Conservation (phyloP, 1,284 basidiomycete species). For the Ustilago sp. region DNA sequence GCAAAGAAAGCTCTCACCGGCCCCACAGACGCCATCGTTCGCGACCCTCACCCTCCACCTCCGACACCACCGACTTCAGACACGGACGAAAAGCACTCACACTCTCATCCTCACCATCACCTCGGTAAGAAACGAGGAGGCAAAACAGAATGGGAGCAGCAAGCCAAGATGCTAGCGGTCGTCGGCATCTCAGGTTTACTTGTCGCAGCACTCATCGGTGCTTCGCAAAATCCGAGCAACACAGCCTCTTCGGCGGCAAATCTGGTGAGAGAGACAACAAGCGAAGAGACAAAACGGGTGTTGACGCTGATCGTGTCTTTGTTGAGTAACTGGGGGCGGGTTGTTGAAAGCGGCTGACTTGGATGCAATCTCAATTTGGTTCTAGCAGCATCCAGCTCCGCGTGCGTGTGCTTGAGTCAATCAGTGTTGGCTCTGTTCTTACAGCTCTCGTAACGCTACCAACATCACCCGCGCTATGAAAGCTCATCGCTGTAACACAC, state of each 20-base stretch:
- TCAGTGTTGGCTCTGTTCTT: too few species aligned
- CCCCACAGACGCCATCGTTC: conserved; percentile 29
- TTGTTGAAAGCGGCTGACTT: conserved; percentile 15
- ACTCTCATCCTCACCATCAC: not conserved
- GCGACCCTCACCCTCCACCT: conserved; percentile 31
- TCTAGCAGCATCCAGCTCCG: not conserved
- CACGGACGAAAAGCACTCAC: conserved; percentile 7
- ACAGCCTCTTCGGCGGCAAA: conserved; percentile 1
- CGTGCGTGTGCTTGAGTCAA: not conserved
- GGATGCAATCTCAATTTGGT: not conserved
- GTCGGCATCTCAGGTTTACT: conserved; percentile 43
- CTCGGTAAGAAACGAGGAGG: not conserved
- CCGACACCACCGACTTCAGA: conserved; percentile 4
- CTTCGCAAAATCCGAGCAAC: conserved; percentile 2
- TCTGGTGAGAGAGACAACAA: not conserved
- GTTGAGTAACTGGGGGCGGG: conserved; percentile 31
- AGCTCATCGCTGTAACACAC: too few species aligned
- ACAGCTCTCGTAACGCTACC: too few species aligned
- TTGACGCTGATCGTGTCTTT: conserved; percentile 33
- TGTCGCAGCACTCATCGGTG: conserved; percentile 35
- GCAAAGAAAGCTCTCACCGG: conserved; percentile 22
- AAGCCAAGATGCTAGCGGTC: conserved; percentile 33
- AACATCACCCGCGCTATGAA: too few species aligned
- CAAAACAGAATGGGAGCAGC: conserved; percentile 8
- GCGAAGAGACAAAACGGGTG: conserved; percentile 28